Conservation (phyloP, 768 basidiomycete species). For the Heimioporus sp. region DNA sequence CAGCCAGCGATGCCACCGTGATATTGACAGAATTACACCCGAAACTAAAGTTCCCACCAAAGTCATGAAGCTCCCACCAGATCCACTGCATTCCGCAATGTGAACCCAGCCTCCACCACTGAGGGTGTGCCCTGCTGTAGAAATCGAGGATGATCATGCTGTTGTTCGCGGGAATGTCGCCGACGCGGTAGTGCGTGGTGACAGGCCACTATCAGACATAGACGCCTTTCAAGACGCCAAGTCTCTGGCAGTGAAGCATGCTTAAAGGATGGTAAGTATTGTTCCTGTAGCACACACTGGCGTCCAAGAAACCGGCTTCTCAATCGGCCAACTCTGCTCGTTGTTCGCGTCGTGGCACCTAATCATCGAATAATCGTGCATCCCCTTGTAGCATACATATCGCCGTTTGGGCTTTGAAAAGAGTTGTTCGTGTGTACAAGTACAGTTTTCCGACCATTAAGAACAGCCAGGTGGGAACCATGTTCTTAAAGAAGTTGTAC, state of each 20-base stretch:
- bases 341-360: conserved; percentile 36
- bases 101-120: conserved; percentile 39
- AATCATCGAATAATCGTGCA: conserved; percentile 38
- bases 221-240: conserved; percentile 31
- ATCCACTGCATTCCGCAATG: conserved; percentile 42
- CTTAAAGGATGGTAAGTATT: conserved; percentile 33
- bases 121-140: conserved; percentile 38
- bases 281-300: conserved; percentile 14
- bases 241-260: conserved; percentile 64
- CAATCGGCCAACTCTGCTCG: conserved; percentile 46
- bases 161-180: conserved; percentile 33
- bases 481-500: conserved; percentile 67
- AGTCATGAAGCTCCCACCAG: conserved; percentile 42
- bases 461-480: conserved; percentile 52
- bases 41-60: conserved; percentile 38
- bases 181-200: no score
- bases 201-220: conserved; percentile 31
- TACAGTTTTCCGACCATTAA: conserved; percentile 54
- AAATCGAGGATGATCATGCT: conserved; percentile 42
- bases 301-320: conserved; percentile 66
- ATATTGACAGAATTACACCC: conserved; percentile 37
- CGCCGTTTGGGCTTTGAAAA: conserved; percentile 38
- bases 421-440: conserved; percentile 39
- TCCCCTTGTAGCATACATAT: conserved; percentile 42
- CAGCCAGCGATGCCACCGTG: conserved; percentile 31